A percentile compares a stretch with the other conserved stretches of the same genome.
Conservation (phyloP, 192 early-diverging fungal genomes). For the Umbelopsis ramanniana region DNA sequence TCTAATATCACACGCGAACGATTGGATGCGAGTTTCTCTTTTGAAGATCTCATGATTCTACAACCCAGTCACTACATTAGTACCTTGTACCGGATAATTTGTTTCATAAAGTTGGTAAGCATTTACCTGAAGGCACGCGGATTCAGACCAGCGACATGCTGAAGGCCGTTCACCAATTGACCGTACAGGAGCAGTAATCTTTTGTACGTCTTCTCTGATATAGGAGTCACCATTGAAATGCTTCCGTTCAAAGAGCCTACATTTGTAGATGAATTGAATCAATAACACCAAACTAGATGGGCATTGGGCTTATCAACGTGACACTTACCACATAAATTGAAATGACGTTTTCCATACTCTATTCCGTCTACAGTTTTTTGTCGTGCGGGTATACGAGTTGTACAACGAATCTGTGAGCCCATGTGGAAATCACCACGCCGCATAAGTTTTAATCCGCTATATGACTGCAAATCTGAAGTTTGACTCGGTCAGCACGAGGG, state of each 20-base stretch:
- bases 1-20: slow-evolving; percentile 85
- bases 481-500: neutral
- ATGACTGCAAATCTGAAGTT: slow-evolving; percentile 80
- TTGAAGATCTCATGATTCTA: slow-evolving; percentile 48
- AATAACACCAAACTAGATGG: slow-evolving; percentile 22
- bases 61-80: slow-evolving; percentile 7
- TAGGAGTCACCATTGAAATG: slow-evolving; percentile 68
- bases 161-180: slow-evolving; percentile 81
- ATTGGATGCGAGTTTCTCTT: slow-evolving; percentile 70
- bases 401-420: slow-evolving; percentile 73
- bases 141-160: slow-evolving; percentile 89
- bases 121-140: slow-evolving; percentile 85
- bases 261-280: slow-evolving; percentile 12
- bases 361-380: slow-evolving; percentile 44
- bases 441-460: slow-evolving; percentile 86
- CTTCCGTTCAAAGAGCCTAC: slow-evolving; percentile 72
- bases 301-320: neutral
- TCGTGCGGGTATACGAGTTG: slow-evolving; percentile 61
- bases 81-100: too few species aligned
- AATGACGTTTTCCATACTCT: slow-evolving; percentile 26
- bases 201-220: slow-evolving; percentile 93
- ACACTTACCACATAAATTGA: slow-evolving; percentile 54
- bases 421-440: slow-evolving; percentile 89
- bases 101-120: neutral
- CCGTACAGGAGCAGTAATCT: slow-evolving; percentile 82